Evolutionary conservation across 2,329 filamentous ascomycete genomes (phyloP).

Genomic region (Coniochaeta prunicola): DNA sequence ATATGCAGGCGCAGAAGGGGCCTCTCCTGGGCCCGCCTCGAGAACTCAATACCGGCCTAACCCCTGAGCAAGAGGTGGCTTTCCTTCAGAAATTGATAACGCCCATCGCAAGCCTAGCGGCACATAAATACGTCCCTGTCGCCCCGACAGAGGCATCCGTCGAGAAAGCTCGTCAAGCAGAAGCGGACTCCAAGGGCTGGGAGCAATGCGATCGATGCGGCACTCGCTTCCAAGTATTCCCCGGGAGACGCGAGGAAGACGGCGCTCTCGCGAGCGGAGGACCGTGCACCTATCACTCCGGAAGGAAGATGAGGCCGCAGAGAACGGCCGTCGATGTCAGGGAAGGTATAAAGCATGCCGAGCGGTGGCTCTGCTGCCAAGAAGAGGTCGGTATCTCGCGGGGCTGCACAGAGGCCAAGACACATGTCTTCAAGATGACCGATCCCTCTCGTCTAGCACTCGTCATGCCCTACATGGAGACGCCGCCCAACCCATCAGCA

Average conservation of each 20-base stretch:
- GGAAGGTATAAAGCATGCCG: conserved; percentile 42
- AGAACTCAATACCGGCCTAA: conserved; percentile 63
- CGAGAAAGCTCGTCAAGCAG: conserved; percentile 54
- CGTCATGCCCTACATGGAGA: conserved; percentile 72
- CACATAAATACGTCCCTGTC: conserved; percentile 67
- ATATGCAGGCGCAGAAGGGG: conserved; percentile 23
- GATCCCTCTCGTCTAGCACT: conserved; percentile 70
- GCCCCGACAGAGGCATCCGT: conserved; percentile 62
- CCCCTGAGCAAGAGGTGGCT: conserved; percentile 56
- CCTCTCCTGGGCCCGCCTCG: conserved; percentile 30
- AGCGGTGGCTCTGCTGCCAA: conserved; percentile 72
- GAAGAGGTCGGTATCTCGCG: conserved; percentile 62
- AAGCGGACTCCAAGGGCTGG: conserved; percentile 64
- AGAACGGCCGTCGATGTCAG: conserved; percentile 43
- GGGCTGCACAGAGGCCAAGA: conserved; percentile 64
- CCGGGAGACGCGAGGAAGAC: conserved; percentile 71
- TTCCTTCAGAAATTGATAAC: conserved; percentile 55
- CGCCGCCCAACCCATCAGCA: conserved; percentile 56
- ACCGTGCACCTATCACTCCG: conserved; percentile 73
- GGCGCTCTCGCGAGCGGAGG: conserved; percentile 70
- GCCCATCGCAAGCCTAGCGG: conserved; percentile 53
- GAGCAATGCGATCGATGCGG: conserved; percentile 86
- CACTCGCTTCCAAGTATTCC: conserved; percentile 85
- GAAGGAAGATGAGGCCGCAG: conserved; percentile 56
- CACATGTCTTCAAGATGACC: conserved; percentile 83